Evolutionary conservation across 352 stramenopile species (phyloP).

Genomic region (Globisporangium recalcitrans): DNA sequence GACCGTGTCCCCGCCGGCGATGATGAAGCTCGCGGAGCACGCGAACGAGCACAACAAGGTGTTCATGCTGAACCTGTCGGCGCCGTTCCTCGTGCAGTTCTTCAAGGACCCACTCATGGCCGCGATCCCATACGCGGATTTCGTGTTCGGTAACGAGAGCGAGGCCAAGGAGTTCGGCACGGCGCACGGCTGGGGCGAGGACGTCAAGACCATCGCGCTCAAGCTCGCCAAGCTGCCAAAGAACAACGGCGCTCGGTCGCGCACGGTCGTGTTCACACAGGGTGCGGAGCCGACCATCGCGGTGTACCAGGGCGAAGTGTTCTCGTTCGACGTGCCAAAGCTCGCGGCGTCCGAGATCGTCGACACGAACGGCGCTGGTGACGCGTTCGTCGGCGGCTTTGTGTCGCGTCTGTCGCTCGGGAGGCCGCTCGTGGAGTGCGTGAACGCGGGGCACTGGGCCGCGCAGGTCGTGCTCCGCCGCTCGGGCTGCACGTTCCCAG

Average conservation of each 20-base stretch:
- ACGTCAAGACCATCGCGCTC: conserved; percentile 89
- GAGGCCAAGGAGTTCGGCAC: conserved; percentile 95
- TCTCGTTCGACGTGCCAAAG: conserved; percentile 88
- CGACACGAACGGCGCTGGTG: conserved; percentile 98
- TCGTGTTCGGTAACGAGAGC: conserved; percentile 98
- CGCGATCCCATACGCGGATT: conserved; percentile 94
- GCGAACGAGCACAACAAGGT: conserved; percentile 91
- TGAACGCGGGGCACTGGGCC: conserved; percentile 96
- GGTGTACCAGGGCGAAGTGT: conserved; percentile 91
- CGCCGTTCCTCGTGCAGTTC: conserved; percentile 97
- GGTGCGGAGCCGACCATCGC: conserved; percentile 95
- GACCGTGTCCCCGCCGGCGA: conserved; percentile 92
- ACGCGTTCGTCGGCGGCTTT: conserved; percentile 99
- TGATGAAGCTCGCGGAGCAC: conserved; percentile 93
- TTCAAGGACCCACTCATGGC: conserved; percentile 96
- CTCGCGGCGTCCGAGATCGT: conserved; percentile 90
- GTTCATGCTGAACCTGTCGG: conserved; percentile 97
- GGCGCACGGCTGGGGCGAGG: conserved; percentile 85
- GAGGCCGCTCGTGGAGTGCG: conserved; percentile 88
- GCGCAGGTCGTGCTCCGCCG: conserved; percentile 96
- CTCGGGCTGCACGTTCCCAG: conserved; percentile 95
- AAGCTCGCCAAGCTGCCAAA: conserved; percentile 93
- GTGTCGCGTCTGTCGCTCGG: conserved; percentile 89
- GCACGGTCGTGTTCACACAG: conserved; percentile 99
- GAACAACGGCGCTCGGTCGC: conserved; percentile 83